Evolutionary conservation across 1,284 basidiomycete genomes (phyloP), one percentile per base, ranked within the genome.

Genomic region (Ustilago lituana): DNA sequence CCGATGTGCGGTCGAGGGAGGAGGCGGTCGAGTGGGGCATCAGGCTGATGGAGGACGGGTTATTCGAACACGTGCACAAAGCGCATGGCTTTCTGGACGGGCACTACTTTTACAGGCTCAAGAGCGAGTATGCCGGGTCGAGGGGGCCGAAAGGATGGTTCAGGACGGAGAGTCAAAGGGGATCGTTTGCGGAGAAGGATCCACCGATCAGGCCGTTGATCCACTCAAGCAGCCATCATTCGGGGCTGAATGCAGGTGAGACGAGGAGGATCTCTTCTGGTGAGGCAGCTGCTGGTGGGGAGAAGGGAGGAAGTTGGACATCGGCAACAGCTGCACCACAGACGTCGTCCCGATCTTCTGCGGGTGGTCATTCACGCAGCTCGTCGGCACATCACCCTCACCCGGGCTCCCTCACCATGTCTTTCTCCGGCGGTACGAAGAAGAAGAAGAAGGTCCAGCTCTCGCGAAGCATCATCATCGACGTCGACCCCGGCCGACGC

Each of bases 61-160:
- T 76, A 41, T 78, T 82, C 35, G 74, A 76, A 62, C 80, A 82
- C 39, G 78, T 79, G 43, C 55, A 76, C 35, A 56, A 54, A 36
- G 48, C 41, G 22, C 80, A 81, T 43, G 78, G 75, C 11, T 81
- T 82, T 55, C 38, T 80, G 31, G 80, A 82, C 35, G 80, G 80
- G 1, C 78, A 82, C 35, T 79, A 80, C 68, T 82, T 82, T 40
- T 77, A 77, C 51, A 48, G 75, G 38, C 52, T 77, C 26, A 62
- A 36, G 40, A 56, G 63, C 27, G 70, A 73, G 35, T 72, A 55
- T 40, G 64, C 57, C 35, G 59, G 55, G 12, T 24, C 51, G 35
- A 48, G 59, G 6, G 47, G 48, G 3, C 33, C 40, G n/a, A 64
- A 64, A 15, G 47, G 47, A 2, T 73, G 70, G 70, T 71, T 67